phyloP scores from a whole-genome alignment of 75 land plant species.

The Adiantum capillusveneris region DNA sequence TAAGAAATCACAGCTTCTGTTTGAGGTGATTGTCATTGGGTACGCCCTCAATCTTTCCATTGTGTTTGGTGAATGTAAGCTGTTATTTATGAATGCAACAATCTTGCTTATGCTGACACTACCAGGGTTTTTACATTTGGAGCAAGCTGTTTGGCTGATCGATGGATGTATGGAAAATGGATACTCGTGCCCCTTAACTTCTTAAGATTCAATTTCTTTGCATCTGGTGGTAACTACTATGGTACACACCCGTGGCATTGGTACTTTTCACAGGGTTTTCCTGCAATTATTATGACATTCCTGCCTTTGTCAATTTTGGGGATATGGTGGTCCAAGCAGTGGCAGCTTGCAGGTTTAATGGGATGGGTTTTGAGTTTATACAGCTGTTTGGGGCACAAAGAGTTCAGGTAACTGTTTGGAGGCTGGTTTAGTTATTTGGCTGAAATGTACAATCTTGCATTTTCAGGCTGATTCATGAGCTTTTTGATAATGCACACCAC shows the following conservation, averaged over 20 bases:
- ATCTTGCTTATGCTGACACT: not conserved
- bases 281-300: constrained; percentile 68
- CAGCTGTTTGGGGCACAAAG: constrained; percentile 91
- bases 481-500: no score
- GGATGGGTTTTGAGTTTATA: constrained; percentile 83
- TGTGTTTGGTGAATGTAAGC: no score
- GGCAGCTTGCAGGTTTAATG: constrained; percentile 68
- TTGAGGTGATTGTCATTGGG: constrained; percentile 79
- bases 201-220: constrained; percentile 82
- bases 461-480: no score
- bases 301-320: constrained; percentile 66
- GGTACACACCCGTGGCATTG: constrained; percentile 96
- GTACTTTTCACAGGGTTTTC: constrained; percentile 94
- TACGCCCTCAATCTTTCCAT: no score
- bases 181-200: constrained; percentile 76
- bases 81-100: not conserved
- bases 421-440: not conserved
- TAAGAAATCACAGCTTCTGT: constrained; percentile 35
- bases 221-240: constrained; percentile 91
- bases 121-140: constrained; percentile 45
- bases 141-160: constrained; percentile 48
- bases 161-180: constrained; percentile 87
- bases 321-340: constrained; percentile 55
- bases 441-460: not conserved
- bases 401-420: constrained; percentile 90